Percentiles rank a stretch among this genome's conserved stretches.
Conservation (phyloP, 2,329 filamentous ascomycete species). For the Claviceps purpurea region DNA sequence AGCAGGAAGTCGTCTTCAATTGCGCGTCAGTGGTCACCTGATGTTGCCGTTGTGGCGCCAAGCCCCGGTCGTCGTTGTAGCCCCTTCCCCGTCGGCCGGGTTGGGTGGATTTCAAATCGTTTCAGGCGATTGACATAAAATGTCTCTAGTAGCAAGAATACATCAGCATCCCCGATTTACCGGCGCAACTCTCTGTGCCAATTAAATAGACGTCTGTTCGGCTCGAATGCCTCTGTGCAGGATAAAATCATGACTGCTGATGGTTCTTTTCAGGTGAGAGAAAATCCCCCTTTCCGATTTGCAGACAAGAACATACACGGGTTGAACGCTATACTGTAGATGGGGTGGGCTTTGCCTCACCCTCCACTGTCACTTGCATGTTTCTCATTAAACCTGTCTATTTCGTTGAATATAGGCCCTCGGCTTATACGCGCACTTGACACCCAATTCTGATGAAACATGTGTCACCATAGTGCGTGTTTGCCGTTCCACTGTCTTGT, state of each 20-base stretch:
- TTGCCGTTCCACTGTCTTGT: slow-evolving; percentile 89
- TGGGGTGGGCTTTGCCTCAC: not conserved
- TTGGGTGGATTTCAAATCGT: slow-evolving; percentile 17
- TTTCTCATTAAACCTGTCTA: not conserved
- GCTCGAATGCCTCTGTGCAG: not conserved
- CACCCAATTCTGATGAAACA: slow-evolving; percentile 20
- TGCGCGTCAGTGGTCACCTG: not conserved
- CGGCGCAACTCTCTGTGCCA: slow-evolving; percentile 12
- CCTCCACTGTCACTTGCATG: not conserved
- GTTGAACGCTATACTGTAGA: no score
- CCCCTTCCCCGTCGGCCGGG: not conserved
- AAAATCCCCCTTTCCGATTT: not conserved
- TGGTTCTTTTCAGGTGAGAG: slow-evolving; percentile 32
- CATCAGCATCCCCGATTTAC: slow-evolving; percentile 17
- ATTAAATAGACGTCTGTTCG: not conserved
- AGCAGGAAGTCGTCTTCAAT: not conserved
- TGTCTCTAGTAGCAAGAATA: slow-evolving; percentile 16
- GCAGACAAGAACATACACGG: not conserved
- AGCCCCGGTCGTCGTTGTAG: not conserved
- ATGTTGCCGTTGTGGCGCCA: not conserved
- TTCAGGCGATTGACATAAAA: slow-evolving; percentile 6
- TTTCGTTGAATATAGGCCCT: not conserved
- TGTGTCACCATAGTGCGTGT: slow-evolving; percentile 56
- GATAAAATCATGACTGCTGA: slow-evolving; percentile 27
- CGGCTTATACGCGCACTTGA: not conserved